Conservation (phyloP, 257 asterid genomes). For the Solanum dulcamara region DNA sequence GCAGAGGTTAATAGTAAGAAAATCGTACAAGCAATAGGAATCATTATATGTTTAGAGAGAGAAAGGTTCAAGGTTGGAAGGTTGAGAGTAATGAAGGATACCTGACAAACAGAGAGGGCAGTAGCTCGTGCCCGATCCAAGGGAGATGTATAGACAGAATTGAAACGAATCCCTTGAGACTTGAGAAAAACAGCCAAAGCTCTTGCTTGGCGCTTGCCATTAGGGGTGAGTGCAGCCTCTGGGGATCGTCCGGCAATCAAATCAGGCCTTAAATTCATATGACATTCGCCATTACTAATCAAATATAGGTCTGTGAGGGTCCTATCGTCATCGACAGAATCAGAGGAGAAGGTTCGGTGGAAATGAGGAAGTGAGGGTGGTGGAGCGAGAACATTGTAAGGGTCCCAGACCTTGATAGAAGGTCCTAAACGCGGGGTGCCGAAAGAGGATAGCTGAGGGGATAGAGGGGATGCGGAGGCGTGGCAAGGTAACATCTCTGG, state of each 20-base stretch:
- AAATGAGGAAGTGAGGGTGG: conserved; percentile 42
- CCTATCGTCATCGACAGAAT: conserved; percentile 29
- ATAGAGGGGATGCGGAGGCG: conserved; percentile 93
- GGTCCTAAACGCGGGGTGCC: conserved; percentile 81
- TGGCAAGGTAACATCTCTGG: conserved; percentile 98
- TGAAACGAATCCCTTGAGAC: conserved; percentile 71
- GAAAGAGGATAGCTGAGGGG: conserved; percentile 86
- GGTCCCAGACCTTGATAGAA: conserved; percentile 94
- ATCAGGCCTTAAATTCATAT: conserved; percentile 86
- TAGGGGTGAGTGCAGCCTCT: conserved; percentile 82
- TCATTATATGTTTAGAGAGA: background rate
- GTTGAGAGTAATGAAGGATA: conserved; percentile 2
- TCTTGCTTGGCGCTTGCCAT: conserved; percentile 92
- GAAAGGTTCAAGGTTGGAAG: too few species aligned
- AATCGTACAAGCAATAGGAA: too few species aligned
- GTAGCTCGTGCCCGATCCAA: conserved; percentile 90
- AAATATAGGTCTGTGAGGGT: conserved; percentile 59
- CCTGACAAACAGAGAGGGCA: conserved; percentile 77
- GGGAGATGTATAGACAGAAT: conserved; percentile 65
- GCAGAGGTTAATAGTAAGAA: too few species aligned
- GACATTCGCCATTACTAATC: conserved; percentile 88
- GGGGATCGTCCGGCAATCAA: conserved; percentile 85
- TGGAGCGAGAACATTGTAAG: conserved; percentile 82
- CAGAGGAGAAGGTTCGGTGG: conserved; percentile 36
- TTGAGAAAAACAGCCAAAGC: conserved; percentile 81